phyloP scores from a whole-genome alignment of 805 yeast genomes.

The Sungouiozyma ichnusensis region DNA sequence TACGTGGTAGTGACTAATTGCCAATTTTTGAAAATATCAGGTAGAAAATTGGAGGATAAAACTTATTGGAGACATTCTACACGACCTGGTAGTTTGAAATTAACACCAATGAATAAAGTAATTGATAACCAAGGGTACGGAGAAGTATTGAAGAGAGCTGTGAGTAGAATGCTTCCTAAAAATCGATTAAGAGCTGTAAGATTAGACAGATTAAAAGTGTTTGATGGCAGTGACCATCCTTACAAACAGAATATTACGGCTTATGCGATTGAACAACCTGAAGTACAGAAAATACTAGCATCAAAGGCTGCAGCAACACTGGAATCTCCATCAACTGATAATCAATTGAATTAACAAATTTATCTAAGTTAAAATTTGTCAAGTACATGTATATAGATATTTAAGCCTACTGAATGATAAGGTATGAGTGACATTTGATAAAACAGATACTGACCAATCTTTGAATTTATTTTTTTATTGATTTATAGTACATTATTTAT shows the following conservation, averaged over 20 bases:
- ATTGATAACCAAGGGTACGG: slow-evolving; percentile 73
- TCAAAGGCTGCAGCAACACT: neutral
- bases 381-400: slow-evolving; percentile 1
- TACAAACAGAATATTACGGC: slow-evolving; percentile 76
- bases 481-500: slow-evolving; percentile 5
- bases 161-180: slow-evolving; percentile 92
- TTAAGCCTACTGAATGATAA: neutral
- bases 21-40: slow-evolving; percentile 68
- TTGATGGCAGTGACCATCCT: slow-evolving; percentile 83
- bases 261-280: slow-evolving; percentile 62
- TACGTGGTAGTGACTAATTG: slow-evolving; percentile 95
- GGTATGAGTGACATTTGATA: no score
- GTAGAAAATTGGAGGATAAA: slow-evolving; percentile 71
- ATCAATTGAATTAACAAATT: neutral
- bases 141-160: slow-evolving; percentile 81
- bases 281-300: slow-evolving; percentile 29
- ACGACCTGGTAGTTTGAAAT: slow-evolving; percentile 81
- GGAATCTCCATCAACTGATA: neutral
- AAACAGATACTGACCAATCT: no score
- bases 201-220: slow-evolving; percentile 73
- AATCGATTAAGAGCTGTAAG: slow-evolving; percentile 71
- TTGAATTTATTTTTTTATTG: slow-evolving; percentile 1
- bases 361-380: neutral
- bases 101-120: slow-evolving; percentile 70
- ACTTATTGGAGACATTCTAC: slow-evolving; percentile 83